Percentiles rank a stretch among this genome's conserved stretches.
These are phyloP conservation scores for Tilletia setariae DNA, from an alignment of 1,284 basidiomycete genomes.

Conservation along the genomic window DNA sequence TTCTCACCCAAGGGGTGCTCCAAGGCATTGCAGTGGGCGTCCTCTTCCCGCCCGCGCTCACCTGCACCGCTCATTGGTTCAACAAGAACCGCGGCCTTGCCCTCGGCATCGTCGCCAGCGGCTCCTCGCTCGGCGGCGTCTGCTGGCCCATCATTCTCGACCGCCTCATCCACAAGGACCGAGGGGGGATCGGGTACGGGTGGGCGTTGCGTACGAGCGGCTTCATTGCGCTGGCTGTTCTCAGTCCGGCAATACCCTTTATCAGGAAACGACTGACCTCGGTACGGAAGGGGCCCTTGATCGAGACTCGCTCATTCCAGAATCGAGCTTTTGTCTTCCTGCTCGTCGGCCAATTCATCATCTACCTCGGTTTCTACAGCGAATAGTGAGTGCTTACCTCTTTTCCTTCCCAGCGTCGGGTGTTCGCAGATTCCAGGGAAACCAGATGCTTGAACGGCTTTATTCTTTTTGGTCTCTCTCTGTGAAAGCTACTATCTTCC, in stretches of 20 bases:
- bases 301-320: slow-evolving; percentile 18
- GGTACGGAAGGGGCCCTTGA: slow-evolving; percentile 17
- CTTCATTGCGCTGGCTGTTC: slow-evolving; percentile 18
- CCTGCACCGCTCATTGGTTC: slow-evolving; percentile 22
- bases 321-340: slow-evolving; percentile 19
- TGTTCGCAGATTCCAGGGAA: not conserved
- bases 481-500: slow-evolving; percentile 20
- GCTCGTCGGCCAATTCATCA: slow-evolving; percentile 21
- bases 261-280: slow-evolving; percentile 21
- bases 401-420: too few species aligned
- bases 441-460: not conserved
- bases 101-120: slow-evolving; percentile 21
- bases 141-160: slow-evolving; percentile 25
- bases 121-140: slow-evolving; percentile 18
- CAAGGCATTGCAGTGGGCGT: slow-evolving; percentile 19
- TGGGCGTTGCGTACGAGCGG: slow-evolving; percentile 21
- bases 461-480: not conserved
- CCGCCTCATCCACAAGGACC: slow-evolving; percentile 20
- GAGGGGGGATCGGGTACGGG: slow-evolving; percentile 15
- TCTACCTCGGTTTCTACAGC: slow-evolving; percentile 23
- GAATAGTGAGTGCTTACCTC: not conserved
- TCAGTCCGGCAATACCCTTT: slow-evolving; percentile 9
- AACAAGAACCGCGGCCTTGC: slow-evolving; percentile 17
- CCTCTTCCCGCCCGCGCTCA: slow-evolving; percentile 21
- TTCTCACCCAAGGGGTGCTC: slow-evolving; percentile 22